Percentiles rank a stretch among this genome's conserved stretches.
Conservation (phyloP, 345 rosid genomes). For the Erucastrum elatum region DNA sequence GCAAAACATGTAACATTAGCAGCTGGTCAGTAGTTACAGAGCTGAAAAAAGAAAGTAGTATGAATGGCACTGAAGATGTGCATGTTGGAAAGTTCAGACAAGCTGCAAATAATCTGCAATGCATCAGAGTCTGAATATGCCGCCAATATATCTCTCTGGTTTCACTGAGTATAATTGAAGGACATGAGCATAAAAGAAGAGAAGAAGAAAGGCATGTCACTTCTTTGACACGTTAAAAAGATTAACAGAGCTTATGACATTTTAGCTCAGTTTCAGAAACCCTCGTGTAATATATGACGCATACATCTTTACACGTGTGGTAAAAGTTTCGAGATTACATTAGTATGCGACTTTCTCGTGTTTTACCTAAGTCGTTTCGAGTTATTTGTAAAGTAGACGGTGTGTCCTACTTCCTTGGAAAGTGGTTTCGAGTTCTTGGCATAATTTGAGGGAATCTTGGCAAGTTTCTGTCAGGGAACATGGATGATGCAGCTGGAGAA, state of each 20-base stretch:
- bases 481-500: conserved; percentile 32
- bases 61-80: background rate
- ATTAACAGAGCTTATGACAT: conserved; percentile 22
- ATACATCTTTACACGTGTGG: background rate
- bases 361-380: background rate
- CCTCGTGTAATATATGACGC: conserved; percentile 10
- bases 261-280: conserved; percentile 25
- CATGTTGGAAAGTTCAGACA: background rate
- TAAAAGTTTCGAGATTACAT: conserved; percentile 14
- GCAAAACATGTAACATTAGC: conserved; percentile 14
- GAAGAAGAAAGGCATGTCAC: conserved; percentile 16
- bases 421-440: conserved; percentile 33
- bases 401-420: conserved; percentile 31
- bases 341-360: conserved; percentile 2
- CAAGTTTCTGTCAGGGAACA: conserved; percentile 29
- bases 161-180: background rate
- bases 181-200: background rate
- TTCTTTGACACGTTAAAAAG: conserved; percentile 29
- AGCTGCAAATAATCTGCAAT: conserved; percentile 4
- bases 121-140: conserved; percentile 1
- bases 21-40: conserved; percentile 2
- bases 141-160: background rate
- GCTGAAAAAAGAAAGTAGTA: background rate
- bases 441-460: conserved; percentile 36
- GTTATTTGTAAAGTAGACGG: conserved; percentile 1